phyloP scores from a whole-genome alignment of 805 yeast species.

The Teunomyces stri region DNA sequence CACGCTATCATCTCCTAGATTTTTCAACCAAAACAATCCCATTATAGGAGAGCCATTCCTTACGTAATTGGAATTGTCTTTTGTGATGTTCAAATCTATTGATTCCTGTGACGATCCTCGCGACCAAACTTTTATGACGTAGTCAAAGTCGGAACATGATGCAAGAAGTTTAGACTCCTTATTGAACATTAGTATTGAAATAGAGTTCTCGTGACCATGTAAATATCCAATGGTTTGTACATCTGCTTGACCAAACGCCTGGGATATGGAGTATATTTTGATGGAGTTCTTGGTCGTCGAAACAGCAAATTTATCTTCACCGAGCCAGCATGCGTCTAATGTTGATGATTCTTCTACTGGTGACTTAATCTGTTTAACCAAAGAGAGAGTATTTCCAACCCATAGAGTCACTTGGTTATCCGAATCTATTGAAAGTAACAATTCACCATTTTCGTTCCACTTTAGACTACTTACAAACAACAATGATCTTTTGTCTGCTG shows the following conservation, averaged over 20 bases:
- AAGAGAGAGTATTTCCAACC: constrained; percentile 51
- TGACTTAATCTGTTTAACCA: constrained; percentile 24
- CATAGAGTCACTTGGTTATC: constrained; percentile 49
- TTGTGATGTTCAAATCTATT: constrained; percentile 27
- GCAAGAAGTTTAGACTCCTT: constrained; percentile 52
- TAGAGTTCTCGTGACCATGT: constrained; percentile 62
- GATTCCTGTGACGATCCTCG: constrained; percentile 56
- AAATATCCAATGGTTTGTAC: constrained; percentile 31
- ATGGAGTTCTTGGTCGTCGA: constrained; percentile 59
- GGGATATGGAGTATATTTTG: constrained; percentile 46
- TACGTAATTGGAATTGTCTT: constrained; percentile 11
- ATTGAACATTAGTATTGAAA: constrained; percentile 58
- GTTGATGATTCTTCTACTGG: constrained; percentile 8
- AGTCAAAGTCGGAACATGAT: constrained; percentile 72
- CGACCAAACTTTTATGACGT: constrained; percentile 70
- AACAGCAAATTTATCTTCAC: constrained; percentile 63
- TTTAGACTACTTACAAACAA: constrained; percentile 42
- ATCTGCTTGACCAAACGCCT: constrained; percentile 9
- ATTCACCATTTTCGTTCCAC: constrained; percentile 61
- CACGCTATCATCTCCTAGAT: constrained; percentile 21
- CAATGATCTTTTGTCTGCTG: neutral
- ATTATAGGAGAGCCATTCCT: constrained; percentile 57
- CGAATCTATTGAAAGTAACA: constrained; percentile 58
- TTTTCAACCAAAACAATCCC: constrained; percentile 52
- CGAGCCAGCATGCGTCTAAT: constrained; percentile 72